These are phyloP conservation scores for Yamadazyma songkhlaensis DNA, from an alignment of 1,139 yeast genomes.

Conservation along the genomic window DNA sequence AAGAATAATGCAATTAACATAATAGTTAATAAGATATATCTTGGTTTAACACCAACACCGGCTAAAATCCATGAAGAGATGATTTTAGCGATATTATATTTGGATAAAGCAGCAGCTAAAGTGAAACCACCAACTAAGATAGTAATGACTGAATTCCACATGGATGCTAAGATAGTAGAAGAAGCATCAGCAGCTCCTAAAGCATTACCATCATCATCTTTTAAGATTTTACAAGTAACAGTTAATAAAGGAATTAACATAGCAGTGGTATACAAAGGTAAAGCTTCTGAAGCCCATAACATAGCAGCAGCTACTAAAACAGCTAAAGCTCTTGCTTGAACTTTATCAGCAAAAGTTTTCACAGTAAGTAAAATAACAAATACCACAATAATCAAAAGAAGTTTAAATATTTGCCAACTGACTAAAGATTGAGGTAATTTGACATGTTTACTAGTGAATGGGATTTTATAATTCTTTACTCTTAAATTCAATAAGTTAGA, in stretches of 20 bases:
- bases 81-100: conserved; percentile 82
- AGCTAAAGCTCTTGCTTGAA: conserved; percentile 76
- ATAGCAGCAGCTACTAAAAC: conserved; percentile 74
- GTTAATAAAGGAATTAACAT: conserved; percentile 75
- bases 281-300: conserved; percentile 91
- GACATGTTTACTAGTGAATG: conserved; percentile 17
- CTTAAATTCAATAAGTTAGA: conserved; percentile 21
- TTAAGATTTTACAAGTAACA: conserved; percentile 70
- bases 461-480: conserved; percentile 11
- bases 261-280: conserved; percentile 85
- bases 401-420: conserved; percentile 40
- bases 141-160: conserved; percentile 96
- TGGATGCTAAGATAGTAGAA: conserved; percentile 69
- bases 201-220: conserved; percentile 48
- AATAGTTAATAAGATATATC: conserved; percentile 67
- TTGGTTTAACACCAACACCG: conserved; percentile 83
- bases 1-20: conserved; percentile 84
- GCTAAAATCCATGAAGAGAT: conserved; percentile 78
- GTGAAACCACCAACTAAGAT: conserved; percentile 89
- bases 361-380: conserved; percentile 49
- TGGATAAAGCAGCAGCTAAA: conserved; percentile 88
- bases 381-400: conserved; percentile 40
- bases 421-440: conserved; percentile 28
- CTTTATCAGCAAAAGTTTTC: conserved; percentile 65
- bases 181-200: conserved; percentile 70